phyloP scores from a whole-genome alignment of 495 filamentous ascomycete genomes.

The Penicillium pulvis region DNA sequence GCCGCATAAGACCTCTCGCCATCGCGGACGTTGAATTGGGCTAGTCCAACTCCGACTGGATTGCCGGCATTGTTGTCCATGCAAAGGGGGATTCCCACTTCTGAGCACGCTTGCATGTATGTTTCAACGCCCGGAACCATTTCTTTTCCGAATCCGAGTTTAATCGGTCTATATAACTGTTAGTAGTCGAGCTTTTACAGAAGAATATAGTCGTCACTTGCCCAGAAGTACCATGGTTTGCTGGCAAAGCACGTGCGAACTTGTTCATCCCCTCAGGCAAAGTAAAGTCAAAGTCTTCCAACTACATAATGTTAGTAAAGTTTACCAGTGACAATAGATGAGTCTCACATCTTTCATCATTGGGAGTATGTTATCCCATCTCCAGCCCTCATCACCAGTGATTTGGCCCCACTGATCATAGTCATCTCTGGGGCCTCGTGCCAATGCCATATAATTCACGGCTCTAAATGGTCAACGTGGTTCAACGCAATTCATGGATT shows the following conservation, averaged over 20 bases:
- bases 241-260: background rate
- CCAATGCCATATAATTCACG: slow-evolving; percentile 8
- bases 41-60: slow-evolving; percentile 5
- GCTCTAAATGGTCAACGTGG: background rate
- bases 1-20: slow-evolving; percentile 7
- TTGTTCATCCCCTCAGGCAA: background rate
- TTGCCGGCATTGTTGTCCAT: slow-evolving; percentile 7
- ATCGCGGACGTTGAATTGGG: slow-evolving; percentile 7
- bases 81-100: background rate
- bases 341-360: background rate
- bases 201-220: background rate
- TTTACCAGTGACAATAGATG: no score
- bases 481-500: background rate
- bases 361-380: slow-evolving; percentile 1
- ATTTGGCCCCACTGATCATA: slow-evolving; percentile 5
- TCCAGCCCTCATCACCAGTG: background rate
- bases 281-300: background rate
- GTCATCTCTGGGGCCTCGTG: slow-evolving; percentile 2
- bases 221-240: background rate
- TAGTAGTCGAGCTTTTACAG: background rate
- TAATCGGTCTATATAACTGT: background rate
- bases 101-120: slow-evolving; percentile 1
- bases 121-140: slow-evolving; percentile 8
- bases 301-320: background rate
- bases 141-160: slow-evolving; percentile 2